Base-by-base conservation (phyloP, 2,329 filamentous ascomycete species). In the Aureobasidium sp. region DNA sequence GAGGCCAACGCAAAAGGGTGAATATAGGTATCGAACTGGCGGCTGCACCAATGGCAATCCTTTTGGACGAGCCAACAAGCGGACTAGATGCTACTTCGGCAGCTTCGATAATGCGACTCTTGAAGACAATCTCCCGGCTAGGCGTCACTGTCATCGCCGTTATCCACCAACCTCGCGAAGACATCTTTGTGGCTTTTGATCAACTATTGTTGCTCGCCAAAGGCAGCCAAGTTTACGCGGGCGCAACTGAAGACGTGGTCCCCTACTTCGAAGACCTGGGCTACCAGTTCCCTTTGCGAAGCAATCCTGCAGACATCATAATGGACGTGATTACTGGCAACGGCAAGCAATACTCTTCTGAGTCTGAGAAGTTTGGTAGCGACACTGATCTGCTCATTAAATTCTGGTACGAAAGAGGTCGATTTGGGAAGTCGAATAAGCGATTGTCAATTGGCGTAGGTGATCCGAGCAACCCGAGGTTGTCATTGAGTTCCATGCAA, bases 291-390 rank as follows among this genome's bases (percentile, higher is more conserved):
- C 70, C 72, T 1, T 59, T 70, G 16, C 74, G 79, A 61, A 75
- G 74, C 48, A 86, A 86, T 64, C 78, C 77, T 6, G 83, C 80
- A 9, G 84, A 86, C 64, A 74, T 81, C 1, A 76, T 85, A 29
- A 83, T 83, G n/a, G 83, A 86, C 59, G 85, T 85, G 64, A 80
- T 85, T 66, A 82, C 81, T 0, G 82, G 82, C 3, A 81, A 84
- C 64, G 82, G 82, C 0, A 72, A 76, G 14, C 68, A 74, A 13
- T 84, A 84, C 70, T 81, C 64, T 9, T 47, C 64, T 5, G 63
- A 64, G 11, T 48, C 48, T 8, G 50, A 61, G 2, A 64, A 82
- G 64, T 66, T 63, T 3, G 68, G 67, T 0, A 79, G 78, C 5
- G 77, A 82, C 42, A 74, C 79, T 34, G 74, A 79, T n/a, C 67